Evolutionary conservation across 1,139 yeast species (phyloP), one percentile per base, ranked within the genome.

Genomic region (Scheffersomyces insectosa): DNA sequence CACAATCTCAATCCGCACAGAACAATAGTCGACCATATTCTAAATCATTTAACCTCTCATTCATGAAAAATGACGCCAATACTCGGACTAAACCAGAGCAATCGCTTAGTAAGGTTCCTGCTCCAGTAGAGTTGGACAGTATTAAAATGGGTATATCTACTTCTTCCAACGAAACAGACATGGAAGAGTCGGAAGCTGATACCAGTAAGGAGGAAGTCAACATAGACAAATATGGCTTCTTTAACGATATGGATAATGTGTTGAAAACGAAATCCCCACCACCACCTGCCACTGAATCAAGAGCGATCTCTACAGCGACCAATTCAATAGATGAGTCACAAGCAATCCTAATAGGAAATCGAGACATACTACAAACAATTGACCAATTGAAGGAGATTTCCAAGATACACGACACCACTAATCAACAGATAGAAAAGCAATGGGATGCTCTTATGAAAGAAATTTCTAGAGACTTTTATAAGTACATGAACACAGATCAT

Each of bases 191-290:
- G 2, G 34, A 20, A 14, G 14, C 13, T n/a, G 34, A 31, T 31
- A 31, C 23, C 11, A 31, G 34, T 31, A 31, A 23, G n/a, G 34
- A 51, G 7, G 59, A 57, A 23, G 56, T 62, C 8, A 59, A 62
- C 30, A 70, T 80, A 6, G 84, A 79, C 51, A 63, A 76, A 44
- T 79, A 72, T 55, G 84, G 84, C 0, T 79, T 79, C 54, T 65
- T 78, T 28, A 60, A 58, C 15, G 67, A 65, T 42, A 39, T 52
- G 20, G 43, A 36, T 3, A 42, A 36, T 14, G 42, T 38, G 11
- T 34, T 30, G 10, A 32, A 37, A 28, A 38, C 16, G 8, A 36
- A 23, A 20, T 14, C 30, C 10, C 38, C 30, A 31, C 34, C 34
- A 4, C 34, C 34, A n/a, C 34, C 34, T 20, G 20, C 34, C 7